Base-by-base conservation (phyloP, 768 basidiomycete genomes). In the Pleurotus giganteus region DNA sequence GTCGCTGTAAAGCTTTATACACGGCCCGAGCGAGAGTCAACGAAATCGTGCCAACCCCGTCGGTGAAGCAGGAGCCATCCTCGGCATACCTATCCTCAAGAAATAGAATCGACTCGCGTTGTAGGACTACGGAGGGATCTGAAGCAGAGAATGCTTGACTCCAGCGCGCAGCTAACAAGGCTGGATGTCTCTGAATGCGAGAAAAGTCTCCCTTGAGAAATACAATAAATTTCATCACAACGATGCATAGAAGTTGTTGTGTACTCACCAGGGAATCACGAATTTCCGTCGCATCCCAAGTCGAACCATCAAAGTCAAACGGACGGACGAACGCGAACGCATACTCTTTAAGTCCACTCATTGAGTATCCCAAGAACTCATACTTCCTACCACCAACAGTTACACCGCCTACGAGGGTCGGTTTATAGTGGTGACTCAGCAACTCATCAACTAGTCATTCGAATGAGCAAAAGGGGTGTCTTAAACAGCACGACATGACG, bases 111-210 rank as follows among this genome's bases (percentile, higher is more conserved):
- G 80, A 69, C 13, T 71, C 49, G 11, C 54, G 53, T 27, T 62
- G 52, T 19, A 81, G 64, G 2, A 66, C 61, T 13, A 80, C 65
- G 0, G 74, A 78, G 0, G 80, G 73, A 39, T 81, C 76, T 0
- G 80, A 80, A 0, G 78, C 70, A 1, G 80, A 77, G 61, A 83
- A 82, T 1, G 76, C 79, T 61, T 82, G 81, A 24, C 77, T 71
- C 74, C 82, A 77, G 21, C 80, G 71, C n/a, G 80, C 80, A 4
- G 71, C 80, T 8, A 76, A 73, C 37, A 76, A 68, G 9, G 80
- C 77, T n/a, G 80, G 81, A 47, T 71, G 66, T 46, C 68, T 53
- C 15, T 55, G 27, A 44, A 78, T 61, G 13, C 58, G 61, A 17
- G 73, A 66, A 57, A 77, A 77, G 55, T 77, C 69, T 1, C 75